These are phyloP conservation scores for Drosera spatulata DNA, from an alignment of 179 eudicot genomes.

Conservation along the genomic window DNA sequence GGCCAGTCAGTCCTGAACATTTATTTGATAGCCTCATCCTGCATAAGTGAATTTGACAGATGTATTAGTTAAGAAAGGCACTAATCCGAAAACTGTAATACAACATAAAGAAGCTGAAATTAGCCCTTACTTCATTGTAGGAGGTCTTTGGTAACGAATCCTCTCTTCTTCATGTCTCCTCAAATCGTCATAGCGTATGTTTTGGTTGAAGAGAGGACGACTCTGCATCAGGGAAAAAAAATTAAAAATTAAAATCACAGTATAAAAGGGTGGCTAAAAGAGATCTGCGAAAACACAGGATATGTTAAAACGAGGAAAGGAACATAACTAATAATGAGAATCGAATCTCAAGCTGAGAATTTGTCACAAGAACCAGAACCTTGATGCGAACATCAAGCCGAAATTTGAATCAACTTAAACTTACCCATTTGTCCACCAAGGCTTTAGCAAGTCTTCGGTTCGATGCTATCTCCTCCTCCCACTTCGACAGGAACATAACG, in stretches of 20 bases:
- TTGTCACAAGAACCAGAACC: background rate
- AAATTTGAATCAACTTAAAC: background rate
- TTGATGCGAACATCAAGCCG: background rate
- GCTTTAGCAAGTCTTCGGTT: constrained; percentile 81
- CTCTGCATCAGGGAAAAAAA: constrained; percentile 38
- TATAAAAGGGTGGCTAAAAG: background rate
- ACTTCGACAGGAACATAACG: constrained; percentile 80
- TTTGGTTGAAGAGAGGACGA: constrained; percentile 86
- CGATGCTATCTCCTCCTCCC: constrained; percentile 80
- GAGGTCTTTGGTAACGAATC: constrained; percentile 39
- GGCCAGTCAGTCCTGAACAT: constrained; percentile 47
- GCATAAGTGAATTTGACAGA: background rate
- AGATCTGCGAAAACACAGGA: background rate
- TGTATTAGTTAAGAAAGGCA: background rate
- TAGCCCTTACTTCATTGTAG: constrained; percentile 38
- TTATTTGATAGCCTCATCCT: constrained; percentile 54
- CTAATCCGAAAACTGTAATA: too few species aligned
- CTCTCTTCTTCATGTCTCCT: constrained; percentile 68
- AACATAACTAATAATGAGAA: background rate
- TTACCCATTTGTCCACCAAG: constrained; percentile 89
- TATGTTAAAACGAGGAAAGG: background rate
- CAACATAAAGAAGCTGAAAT: background rate
- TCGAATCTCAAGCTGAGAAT: background rate
- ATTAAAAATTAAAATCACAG: background rate
- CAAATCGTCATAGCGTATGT: constrained; percentile 90